Evolutionary conservation across 768 basidiomycete genomes (phyloP).

Genomic region (Cyclocybe aegerita): DNA sequence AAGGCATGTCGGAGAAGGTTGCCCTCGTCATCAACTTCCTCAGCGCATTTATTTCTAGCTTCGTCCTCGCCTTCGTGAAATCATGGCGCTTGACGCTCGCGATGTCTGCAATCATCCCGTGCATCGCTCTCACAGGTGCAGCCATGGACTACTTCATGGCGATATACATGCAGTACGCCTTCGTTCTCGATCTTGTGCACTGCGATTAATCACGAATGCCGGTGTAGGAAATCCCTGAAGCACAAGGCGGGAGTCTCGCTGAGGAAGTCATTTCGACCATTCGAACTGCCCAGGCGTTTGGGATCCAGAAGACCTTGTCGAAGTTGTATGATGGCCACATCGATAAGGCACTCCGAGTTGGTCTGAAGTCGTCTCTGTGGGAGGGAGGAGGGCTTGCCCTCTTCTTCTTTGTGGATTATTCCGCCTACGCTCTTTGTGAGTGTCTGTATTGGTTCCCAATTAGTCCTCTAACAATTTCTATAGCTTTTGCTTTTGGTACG

Average conservation of each 20-base stretch:
- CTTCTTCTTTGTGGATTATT: slow-evolving; percentile 83
- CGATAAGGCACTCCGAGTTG: slow-evolving; percentile 43
- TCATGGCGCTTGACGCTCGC: slow-evolving; percentile 83
- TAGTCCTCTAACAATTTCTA: slow-evolving; percentile 44
- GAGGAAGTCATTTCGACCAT: slow-evolving; percentile 91
- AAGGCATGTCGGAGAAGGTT: slow-evolving; percentile 88
- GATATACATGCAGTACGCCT: slow-evolving; percentile 58
- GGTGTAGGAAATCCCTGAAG: slow-evolving; percentile 58
- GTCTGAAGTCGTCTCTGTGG: slow-evolving; percentile 55
- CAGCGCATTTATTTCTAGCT: slow-evolving; percentile 74
- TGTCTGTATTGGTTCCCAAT: slow-evolving; percentile 48
- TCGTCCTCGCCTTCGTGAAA: slow-evolving; percentile 64
- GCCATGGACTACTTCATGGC: slow-evolving; percentile 67
- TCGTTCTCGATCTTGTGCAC: neutral
- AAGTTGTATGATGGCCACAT: slow-evolving; percentile 66
- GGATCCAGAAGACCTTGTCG: slow-evolving; percentile 64
- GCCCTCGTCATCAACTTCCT: slow-evolving; percentile 62
- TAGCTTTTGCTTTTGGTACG: too few species aligned
- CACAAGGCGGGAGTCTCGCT: slow-evolving; percentile 74
- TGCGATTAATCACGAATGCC: neutral
- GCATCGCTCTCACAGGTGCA: slow-evolving; percentile 69
- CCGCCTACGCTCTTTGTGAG: slow-evolving; percentile 64
- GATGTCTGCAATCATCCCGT: slow-evolving; percentile 75
- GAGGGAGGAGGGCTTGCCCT: slow-evolving; percentile 58
- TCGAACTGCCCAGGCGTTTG: slow-evolving; percentile 88